Conservation (phyloP, 202 grass and related monocot species). For the Panicum hallii region DNA sequence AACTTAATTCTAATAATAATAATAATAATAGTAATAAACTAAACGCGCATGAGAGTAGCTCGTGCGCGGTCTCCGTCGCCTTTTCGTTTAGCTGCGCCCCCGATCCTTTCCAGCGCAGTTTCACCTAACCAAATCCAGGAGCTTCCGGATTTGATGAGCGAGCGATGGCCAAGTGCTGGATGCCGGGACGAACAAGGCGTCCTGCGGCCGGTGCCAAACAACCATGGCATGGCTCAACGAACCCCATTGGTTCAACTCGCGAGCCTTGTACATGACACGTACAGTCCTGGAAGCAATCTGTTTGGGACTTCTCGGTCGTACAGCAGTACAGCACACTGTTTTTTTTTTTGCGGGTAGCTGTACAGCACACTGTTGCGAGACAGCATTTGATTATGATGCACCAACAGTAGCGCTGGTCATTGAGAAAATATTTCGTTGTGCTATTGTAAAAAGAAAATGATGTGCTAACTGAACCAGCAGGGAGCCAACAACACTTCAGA, state of each 20-base stretch:
- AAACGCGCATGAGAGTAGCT: background rate
- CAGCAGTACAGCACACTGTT: background rate
- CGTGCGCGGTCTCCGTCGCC: background rate
- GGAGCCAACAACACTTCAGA: background rate
- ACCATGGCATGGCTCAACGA: background rate
- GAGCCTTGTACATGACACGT: too few species aligned
- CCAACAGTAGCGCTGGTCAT: background rate
- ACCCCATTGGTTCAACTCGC: background rate
- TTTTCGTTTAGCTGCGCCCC: background rate
- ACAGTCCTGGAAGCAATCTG: background rate
- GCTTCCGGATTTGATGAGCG: background rate
- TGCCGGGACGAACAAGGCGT: background rate
- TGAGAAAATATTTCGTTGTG: background rate
- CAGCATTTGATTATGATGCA: background rate
- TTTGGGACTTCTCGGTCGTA: background rate
- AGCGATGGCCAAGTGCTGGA: background rate
- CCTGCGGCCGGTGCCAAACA: background rate
- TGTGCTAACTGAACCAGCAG: background rate
- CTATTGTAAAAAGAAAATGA: background rate
- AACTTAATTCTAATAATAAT: too few species aligned
- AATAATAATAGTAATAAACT: background rate
- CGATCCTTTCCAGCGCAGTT: background rate
- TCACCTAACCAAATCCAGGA: constrained; percentile 8
- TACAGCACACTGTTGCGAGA: background rate
- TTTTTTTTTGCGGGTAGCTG: too few species aligned